Evolutionary conservation across 2,329 filamentous ascomycete species (phyloP).

Genomic region (Trichophyton verrucosum): DNA sequence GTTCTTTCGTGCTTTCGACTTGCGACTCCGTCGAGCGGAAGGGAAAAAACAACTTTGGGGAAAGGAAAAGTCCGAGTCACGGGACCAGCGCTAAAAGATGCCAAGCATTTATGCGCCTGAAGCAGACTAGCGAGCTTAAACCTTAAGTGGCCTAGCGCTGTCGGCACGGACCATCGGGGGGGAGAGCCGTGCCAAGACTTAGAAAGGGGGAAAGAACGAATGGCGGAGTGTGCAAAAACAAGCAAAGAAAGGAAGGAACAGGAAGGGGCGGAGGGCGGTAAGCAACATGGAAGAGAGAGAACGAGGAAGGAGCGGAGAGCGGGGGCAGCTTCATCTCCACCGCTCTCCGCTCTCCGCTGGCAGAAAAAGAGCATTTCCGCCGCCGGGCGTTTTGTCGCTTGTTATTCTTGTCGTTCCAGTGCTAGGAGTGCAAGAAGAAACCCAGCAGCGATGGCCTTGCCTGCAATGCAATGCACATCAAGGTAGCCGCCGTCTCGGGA

Average conservation of each 20-base stretch:
- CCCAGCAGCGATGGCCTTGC: too few relatives aligned
- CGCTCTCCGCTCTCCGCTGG: background rate
- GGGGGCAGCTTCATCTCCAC: background rate
- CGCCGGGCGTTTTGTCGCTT: too few relatives aligned
- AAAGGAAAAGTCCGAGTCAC: background rate
- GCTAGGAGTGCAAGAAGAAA: too few relatives aligned
- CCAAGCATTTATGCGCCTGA: background rate
- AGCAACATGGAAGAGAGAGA: background rate
- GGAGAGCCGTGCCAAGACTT: background rate
- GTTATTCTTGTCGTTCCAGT: too few relatives aligned
- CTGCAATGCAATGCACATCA: background rate
- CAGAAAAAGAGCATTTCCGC: too few relatives aligned
- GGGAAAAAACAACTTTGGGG: background rate
- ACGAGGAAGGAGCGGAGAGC: background rate
- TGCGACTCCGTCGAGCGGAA: background rate
- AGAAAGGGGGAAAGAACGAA: background rate
- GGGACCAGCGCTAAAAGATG: background rate
- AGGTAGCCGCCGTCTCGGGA: background rate
- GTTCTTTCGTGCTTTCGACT: too few relatives aligned
- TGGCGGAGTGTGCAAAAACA: background rate
- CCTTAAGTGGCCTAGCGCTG: slow-evolving; percentile 1
- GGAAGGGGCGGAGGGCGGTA: background rate
- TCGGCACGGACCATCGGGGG: background rate
- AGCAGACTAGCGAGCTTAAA: background rate
- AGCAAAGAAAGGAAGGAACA: background rate